phyloP scores from a whole-genome alignment of 2,329 filamentous ascomycete genomes.

The Zarea fungicola region DNA sequence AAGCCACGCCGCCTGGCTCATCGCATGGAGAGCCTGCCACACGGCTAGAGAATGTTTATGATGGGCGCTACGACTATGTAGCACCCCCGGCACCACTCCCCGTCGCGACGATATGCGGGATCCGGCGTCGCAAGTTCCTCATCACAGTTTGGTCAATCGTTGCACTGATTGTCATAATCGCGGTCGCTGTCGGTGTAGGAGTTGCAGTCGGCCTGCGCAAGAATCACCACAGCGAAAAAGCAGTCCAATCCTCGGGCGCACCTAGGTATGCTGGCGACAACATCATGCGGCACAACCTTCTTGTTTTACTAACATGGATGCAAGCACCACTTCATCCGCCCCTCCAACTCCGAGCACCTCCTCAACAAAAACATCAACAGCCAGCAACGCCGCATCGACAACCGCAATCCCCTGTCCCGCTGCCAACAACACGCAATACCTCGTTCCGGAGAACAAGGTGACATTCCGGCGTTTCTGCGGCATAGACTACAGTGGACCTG shows the following conservation, averaged over 20 bases:
- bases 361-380: constrained; percentile 13
- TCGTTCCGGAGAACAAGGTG: constrained; percentile 34
- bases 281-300: no score
- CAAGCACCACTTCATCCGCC: constrained; percentile 3
- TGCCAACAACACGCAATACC: constrained; percentile 39
- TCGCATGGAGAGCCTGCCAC: constrained; percentile 18
- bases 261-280: constrained; percentile 13
- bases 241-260: neutral
- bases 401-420: constrained; percentile 32
- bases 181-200: constrained; percentile 36
- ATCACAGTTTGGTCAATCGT: constrained; percentile 24
- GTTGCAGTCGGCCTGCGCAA: constrained; percentile 34
- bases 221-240: constrained; percentile 1
- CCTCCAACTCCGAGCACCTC: constrained; percentile 16
- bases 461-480: constrained; percentile 41
- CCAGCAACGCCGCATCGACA: constrained; percentile 21
- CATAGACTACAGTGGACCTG: constrained; percentile 37
- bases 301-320: neutral
- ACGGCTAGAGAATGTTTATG: constrained; percentile 14
- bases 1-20: constrained; percentile 29
- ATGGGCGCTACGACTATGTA: constrained; percentile 22
- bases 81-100: constrained; percentile 21
- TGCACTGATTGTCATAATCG: constrained; percentile 21
- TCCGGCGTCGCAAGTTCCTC: constrained; percentile 32
- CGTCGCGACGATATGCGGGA: constrained; percentile 19